phyloP scores from a whole-genome alignment of 164 flowering plant genomes.

The Nymphaea colorata region DNA sequence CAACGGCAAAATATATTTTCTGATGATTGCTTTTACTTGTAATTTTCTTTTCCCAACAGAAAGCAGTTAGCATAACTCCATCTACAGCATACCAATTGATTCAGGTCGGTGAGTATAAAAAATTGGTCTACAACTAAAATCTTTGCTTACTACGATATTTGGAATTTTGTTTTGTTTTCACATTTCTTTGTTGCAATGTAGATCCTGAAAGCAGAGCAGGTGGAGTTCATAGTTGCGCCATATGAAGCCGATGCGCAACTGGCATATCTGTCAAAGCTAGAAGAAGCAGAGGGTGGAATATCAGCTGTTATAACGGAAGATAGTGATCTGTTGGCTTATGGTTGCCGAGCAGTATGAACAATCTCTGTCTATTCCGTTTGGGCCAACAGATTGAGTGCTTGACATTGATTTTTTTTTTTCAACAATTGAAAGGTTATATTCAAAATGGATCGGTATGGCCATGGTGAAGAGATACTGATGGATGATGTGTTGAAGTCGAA shows the following conservation, averaged over 20 bases:
- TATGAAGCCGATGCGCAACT: constrained; percentile 95
- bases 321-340: constrained; percentile 70
- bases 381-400: not conserved
- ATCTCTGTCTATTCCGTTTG: not conserved
- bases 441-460: constrained; percentile 79
- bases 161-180: too few species aligned
- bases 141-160: too few species aligned
- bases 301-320: constrained; percentile 81
- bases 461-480: constrained; percentile 58
- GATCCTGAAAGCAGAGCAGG: constrained; percentile 45
- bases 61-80: constrained; percentile 66
- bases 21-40: too few species aligned
- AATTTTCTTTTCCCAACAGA: constrained; percentile 20
- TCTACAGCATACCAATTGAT: constrained; percentile 59
- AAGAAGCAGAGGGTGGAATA: constrained; percentile 50
- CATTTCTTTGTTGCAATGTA: constrained; percentile 12
- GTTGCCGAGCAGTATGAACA: constrained; percentile 63
- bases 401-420: not conserved
- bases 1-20: too few species aligned
- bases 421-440: constrained; percentile 35
- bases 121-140: too few species aligned
- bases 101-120: constrained; percentile 25
- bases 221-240: constrained; percentile 82
- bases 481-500: constrained; percentile 38
- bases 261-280: constrained; percentile 52